These are phyloP conservation scores for Colletotrichum chlorophyti DNA, from an alignment of 2,329 filamentous ascomycete genomes.

Conservation along the genomic window DNA sequence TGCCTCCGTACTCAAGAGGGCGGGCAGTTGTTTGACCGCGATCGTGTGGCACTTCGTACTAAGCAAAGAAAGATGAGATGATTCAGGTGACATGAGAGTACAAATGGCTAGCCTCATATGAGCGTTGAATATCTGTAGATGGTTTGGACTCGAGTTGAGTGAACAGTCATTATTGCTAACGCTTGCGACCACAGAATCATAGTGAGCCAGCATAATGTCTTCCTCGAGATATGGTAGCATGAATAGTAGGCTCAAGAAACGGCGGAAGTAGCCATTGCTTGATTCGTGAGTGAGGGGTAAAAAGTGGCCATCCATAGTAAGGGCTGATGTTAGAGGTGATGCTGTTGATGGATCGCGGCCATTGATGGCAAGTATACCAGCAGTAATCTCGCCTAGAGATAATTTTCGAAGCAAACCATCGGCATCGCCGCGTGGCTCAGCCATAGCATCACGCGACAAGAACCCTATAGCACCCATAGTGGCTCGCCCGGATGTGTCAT, in stretches of 20 bases:
- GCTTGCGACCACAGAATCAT: background rate
- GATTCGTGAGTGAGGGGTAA: background rate
- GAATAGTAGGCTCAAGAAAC: background rate
- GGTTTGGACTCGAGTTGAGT: background rate
- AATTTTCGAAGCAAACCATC: constrained; percentile 8
- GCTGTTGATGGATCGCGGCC: constrained; percentile 12
- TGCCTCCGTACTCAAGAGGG: background rate
- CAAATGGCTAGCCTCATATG: constrained; percentile 16
- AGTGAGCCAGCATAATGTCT: background rate
- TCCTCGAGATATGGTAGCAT: constrained; percentile 10
- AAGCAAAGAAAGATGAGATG: constrained; percentile 6
- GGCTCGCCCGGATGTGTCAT: constrained; percentile 20
- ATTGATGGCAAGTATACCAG: constrained; percentile 8
- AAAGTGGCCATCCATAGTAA: background rate
- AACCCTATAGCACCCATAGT: constrained; percentile 25
- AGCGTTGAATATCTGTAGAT: constrained; percentile 13
- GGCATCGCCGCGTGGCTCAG: constrained; percentile 4
- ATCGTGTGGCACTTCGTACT: constrained; percentile 3
- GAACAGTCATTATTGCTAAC: background rate
- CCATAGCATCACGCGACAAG: constrained; percentile 22
- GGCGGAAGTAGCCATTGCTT: background rate
- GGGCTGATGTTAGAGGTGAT: background rate
- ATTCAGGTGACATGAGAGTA: constrained; percentile 5
- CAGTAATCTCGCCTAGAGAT: constrained; percentile 6
- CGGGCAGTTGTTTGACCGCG: constrained; percentile 1